Conservation (phyloP, 2,329 filamentous ascomycete species). For the Neocucurbitaria cava region DNA sequence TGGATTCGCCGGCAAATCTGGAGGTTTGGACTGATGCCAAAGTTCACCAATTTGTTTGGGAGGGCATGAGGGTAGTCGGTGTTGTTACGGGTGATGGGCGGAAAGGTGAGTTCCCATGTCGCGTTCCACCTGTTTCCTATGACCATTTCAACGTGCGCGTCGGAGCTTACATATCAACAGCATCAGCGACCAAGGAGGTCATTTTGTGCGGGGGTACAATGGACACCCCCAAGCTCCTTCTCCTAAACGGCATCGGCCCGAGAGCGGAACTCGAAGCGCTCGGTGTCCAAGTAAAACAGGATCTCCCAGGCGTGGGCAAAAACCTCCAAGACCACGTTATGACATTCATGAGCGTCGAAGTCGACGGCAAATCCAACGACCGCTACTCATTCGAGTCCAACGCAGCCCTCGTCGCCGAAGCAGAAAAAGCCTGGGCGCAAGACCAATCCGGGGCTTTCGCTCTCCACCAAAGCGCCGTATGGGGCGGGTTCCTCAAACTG, state of each 20-base stretch:
- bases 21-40: constrained; percentile 58
- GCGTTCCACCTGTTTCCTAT: constrained; percentile 24
- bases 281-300: constrained; percentile 50
- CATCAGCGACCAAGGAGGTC: constrained; percentile 41
- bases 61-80: constrained; percentile 37
- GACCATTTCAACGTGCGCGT: background rate
- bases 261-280: constrained; percentile 50
- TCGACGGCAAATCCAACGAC: constrained; percentile 47
- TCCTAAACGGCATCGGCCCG: constrained; percentile 59
- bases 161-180: constrained; percentile 11
- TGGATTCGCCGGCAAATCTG: constrained; percentile 59
- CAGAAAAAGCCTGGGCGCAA: constrained; percentile 53
- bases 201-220: constrained; percentile 43
- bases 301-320: constrained; percentile 54
- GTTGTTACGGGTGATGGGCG: constrained; percentile 37
- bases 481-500: constrained; percentile 63
- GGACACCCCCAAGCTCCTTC: constrained; percentile 50
- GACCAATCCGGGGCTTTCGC: constrained; percentile 40
- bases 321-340: constrained; percentile 55
- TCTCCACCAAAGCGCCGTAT: constrained; percentile 56
- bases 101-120: constrained; percentile 32
- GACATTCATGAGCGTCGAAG: constrained; percentile 55
- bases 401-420: constrained; percentile 47
- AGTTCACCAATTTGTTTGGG: constrained; percentile 47
- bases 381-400: constrained; percentile 50